phyloP scores from a whole-genome alignment of 2,329 filamentous ascomycete species.

The Neonectria magnoliae region DNA sequence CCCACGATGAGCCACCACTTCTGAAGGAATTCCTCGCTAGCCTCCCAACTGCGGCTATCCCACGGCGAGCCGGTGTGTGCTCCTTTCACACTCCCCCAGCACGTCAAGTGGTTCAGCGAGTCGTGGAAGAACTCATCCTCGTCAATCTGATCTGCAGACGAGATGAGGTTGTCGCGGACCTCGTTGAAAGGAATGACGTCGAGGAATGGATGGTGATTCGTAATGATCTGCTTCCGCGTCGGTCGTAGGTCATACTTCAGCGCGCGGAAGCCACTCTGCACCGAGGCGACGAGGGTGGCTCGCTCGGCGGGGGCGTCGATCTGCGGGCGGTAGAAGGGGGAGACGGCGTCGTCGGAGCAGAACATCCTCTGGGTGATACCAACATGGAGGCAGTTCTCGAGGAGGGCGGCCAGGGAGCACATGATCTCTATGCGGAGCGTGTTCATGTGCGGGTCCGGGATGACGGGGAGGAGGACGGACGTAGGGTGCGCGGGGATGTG shows the following conservation, averaged over 20 bases:
- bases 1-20: conserved; percentile 44
- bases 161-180: conserved; percentile 42
- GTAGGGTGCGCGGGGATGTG: conserved; percentile 35
- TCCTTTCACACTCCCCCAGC: conserved; percentile 41
- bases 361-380: conserved; percentile 39
- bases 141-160: conserved; percentile 32
- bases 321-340: conserved; percentile 37
- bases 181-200: conserved; percentile 42
- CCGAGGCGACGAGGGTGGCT: conserved; percentile 29
- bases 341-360: conserved; percentile 39
- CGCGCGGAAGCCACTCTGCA: conserved; percentile 33
- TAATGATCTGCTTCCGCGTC: conserved; percentile 37
- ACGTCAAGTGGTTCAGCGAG: conserved; percentile 42
- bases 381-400: conserved; percentile 41
- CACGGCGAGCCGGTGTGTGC: conserved; percentile 42
- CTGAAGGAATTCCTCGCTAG: conserved; percentile 41
- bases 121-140: conserved; percentile 46
- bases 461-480: conserved; percentile 36
- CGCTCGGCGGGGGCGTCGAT: conserved; percentile 23
- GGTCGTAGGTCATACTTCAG: conserved; percentile 43
- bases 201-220: conserved; percentile 42
- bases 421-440: conserved; percentile 40
- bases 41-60: conserved; percentile 45
- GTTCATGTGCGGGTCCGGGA: conserved; percentile 40
- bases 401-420: conserved; percentile 38